Percentiles rank a stretch among this genome's conserved stretches.
Conservation (phyloP, 2,329 filamentous ascomycete genomes). For the Periglandula ipomoeae region DNA sequence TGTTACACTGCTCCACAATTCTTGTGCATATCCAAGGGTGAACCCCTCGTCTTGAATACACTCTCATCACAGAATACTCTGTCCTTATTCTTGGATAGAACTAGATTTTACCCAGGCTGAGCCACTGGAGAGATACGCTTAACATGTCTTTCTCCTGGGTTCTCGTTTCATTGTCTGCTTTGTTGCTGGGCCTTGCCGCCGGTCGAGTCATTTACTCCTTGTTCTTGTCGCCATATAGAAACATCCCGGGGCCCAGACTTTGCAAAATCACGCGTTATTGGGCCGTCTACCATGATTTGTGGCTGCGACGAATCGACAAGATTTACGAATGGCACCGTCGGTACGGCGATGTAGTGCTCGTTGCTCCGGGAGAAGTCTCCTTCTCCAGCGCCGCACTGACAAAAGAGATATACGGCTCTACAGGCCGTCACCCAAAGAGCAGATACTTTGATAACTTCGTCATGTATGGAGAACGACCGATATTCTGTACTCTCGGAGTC, state of each 20-base stretch:
- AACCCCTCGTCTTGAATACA: too few species aligned
- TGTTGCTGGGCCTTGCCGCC: background rate
- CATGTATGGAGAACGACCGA: constrained; percentile 5
- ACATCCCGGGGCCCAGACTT: constrained; percentile 3
- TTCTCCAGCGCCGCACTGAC: constrained; percentile 3
- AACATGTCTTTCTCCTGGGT: background rate
- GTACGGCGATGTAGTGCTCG: constrained; percentile 5
- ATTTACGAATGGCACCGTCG: constrained; percentile 5
- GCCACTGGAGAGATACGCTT: background rate
- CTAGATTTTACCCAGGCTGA: too few species aligned
- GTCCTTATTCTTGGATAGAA: too few species aligned
- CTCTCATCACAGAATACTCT: too few species aligned
- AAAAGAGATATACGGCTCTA: constrained; percentile 6
- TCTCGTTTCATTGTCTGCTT: background rate
- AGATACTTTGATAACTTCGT: constrained; percentile 6
- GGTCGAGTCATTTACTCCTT: constrained; percentile 3
- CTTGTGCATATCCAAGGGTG: too few species aligned
- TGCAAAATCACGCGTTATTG: constrained; percentile 7
- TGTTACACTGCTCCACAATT: too few species aligned
- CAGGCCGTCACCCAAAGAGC: constrained; percentile 7
- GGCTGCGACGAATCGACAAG: constrained; percentile 2
- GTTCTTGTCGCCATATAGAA: constrained; percentile 2
- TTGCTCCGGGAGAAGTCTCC: constrained; percentile 7
- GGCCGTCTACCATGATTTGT: constrained; percentile 4
- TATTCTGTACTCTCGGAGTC: constrained; percentile 3